Base-by-base conservation (phyloP, 2,329 filamentous ascomycete genomes). In the Aspergillus pseudotamarii region DNA sequence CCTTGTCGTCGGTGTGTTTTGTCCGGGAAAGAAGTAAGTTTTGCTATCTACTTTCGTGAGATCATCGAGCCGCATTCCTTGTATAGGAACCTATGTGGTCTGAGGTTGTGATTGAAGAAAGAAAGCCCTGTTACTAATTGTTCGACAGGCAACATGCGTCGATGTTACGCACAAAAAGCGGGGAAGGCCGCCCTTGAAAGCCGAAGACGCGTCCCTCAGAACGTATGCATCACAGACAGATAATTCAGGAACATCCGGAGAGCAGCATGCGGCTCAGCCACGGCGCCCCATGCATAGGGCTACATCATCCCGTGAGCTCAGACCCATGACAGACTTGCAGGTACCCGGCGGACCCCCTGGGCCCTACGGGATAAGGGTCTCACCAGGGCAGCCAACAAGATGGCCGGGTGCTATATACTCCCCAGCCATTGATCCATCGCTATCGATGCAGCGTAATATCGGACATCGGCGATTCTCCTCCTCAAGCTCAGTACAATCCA, bases 121-220 rank as follows among this genome's bases (percentile, higher is more conserved):
- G 26, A 60, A n/a, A 14, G 26, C 36, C n/a, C 41, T 48, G 53
- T 38, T 23, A 36, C 51, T 55, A 36, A 50, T 53, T 10, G 11
- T 32, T 58, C 2, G 57, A 16, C 60, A 81, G 79, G 73, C 76
- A 26, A 76, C 78, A 12, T 81, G 79, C 61, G 73, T 79, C 32
- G 80, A 82, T 66, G 80, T 82, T 30, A 80, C 79, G 53, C 80
- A 82, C 66, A 82, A 82, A 67, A 82, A 82, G 68, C 72, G 80
- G 69, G 79, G 79, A 45, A 71, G 79, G 54, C 79, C 79, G 45
- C 79, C 79, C 53, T 65, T 81, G 38, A 80, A 79, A 63, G 78
- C 79, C 46, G 79, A 81, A 53, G 79, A 81, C 56, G 72, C 76
- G 10, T 73, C 76, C 12, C 65, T 77, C 19, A 69, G 75, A 58